Evolutionary conservation across 208 protist species (phyloP), one percentile per base, ranked within the genome.

Genomic region (Herpetomonas muscarum): DNA sequence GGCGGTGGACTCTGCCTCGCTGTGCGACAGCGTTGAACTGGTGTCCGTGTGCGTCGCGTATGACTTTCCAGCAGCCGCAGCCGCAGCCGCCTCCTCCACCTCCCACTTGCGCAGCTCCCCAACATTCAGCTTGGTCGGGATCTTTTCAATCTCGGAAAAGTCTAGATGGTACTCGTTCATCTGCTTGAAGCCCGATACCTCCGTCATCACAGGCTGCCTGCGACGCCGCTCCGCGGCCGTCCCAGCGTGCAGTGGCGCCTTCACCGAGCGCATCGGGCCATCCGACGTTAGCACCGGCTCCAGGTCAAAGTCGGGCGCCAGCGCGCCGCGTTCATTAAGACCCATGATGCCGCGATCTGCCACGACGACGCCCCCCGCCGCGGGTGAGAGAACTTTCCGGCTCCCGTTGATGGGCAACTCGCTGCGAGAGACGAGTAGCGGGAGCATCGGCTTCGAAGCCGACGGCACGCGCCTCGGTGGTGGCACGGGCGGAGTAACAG

Each of bases 21-120:
- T 29, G 22, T 10, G 24, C 17, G 32, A 42, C 13, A 21, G 57
- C n/a, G 9, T 21, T 4, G 4, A 55, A 7, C 12, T 42, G 28
- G 22, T 47, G 37, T 6, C 61, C 34, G 4, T 50, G 21, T 28
- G 42, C 4, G 48, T 15, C 61, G 55, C 22, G 30, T 4, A 26
- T 61, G 17, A 32, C n/a, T 24, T n/a, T 26, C 13, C 26, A 13
- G 21, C 53, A 31, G 36, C 17, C 3, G 53, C 41, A 21, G 53
- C 29, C 56, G 37, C 37, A 24, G 9, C 41, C 48, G 64, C 75
- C 52, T 86, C 70, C 3, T 64, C 76, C 7, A 41, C 62, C 57
- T 93, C 88, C 85, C 88, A 94, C 22, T 68, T 65, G 26, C 73
- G 61, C 31, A 94, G 70, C 69, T 92, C 88, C 12, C 53, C 51